A percentile compares a stretch with the other conserved stretches of the same genome.
phyloP scores from a whole-genome alignment of 192 early-diverging fungal genomes.

The Coemansia sp. region DNA sequence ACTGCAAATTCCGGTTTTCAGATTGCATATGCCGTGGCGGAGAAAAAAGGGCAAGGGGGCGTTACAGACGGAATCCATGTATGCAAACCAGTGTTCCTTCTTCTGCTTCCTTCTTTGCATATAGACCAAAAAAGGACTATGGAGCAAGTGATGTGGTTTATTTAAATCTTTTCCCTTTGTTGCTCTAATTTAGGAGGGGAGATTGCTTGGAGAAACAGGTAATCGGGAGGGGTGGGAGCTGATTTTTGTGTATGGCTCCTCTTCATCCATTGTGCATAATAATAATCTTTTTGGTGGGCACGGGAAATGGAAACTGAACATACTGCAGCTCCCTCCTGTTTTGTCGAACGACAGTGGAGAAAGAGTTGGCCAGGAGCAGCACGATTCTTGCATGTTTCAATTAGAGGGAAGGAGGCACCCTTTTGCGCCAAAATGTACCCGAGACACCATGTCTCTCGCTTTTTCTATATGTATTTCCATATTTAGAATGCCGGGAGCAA shows the following conservation, averaged over 20 bases:
- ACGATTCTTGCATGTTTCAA: neutral
- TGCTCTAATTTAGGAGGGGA: neutral
- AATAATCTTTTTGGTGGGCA: too few species aligned
- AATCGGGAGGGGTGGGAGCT: neutral
- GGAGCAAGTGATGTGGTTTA: too few species aligned
- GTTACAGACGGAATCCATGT: constrained; percentile 4
- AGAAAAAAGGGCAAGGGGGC: neutral
- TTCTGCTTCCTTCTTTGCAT: neutral
- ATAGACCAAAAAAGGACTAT: neutral
- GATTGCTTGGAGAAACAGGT: neutral
- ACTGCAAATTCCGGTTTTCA: neutral
- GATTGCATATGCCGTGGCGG: neutral
- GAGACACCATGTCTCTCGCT: neutral
- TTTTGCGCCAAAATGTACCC: neutral
- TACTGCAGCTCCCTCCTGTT: too few species aligned
- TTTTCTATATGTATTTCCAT: neutral
- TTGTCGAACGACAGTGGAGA: neutral
- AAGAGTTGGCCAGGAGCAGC: neutral
- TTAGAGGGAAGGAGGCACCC: too few species aligned
- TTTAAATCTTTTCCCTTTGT: too few species aligned
- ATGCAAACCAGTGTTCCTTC: neutral
- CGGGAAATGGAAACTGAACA: too few species aligned
- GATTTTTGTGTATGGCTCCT: neutral
- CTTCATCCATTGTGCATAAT: neutral
- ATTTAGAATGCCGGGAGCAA: constrained; percentile 1